Base-by-base conservation (phyloP, 257 asterid species). In the Ajuga chamaepitys region DNA sequence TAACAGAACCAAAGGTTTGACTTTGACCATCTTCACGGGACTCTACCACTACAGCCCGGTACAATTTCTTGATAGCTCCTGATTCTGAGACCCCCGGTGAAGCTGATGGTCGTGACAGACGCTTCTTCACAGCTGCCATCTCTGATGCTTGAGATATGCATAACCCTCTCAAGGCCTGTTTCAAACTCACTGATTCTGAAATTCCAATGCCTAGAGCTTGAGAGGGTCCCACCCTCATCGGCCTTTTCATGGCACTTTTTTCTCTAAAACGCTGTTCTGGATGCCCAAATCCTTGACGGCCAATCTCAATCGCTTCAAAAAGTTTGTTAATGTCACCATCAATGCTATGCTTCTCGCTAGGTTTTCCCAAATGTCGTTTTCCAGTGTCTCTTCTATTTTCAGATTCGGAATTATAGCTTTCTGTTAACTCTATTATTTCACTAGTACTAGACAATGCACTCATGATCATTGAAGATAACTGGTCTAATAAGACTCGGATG, bases 111-210 rank as follows among this genome's bases (percentile, higher is more conserved):
- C 81, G 86, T 4, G 80, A 71, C 56, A 78, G 40, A 32, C 86
- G 79, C 63, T 83, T 91, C 85, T 86, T 93, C 56, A 83, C 70
- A 52, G 97, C 88, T 37, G 98, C 98, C 92, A 89, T 85, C 75
- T 85, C 97, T 0, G 98, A 93, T 48, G 98, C 98, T 70, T 93
- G 98, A 62, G 98, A 87, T 69, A 93, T 87, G 83, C 96, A 87
- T 76, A 89, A 71, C 59, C 98, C 97, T 84, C 98, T 77, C 53
- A 93, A 62, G 11, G 98, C 97, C 82, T 93, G 98, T 80, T 93
- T 93, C 81, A 93, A 76, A 77, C 87, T 87, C 60, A 68, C 85
- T 5, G 93, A 14, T 59, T 89, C 95, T 0, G 97, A 80, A 60
- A 85, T 77, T 21, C 92, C 96, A 66, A 92, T 79, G 38, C 90